Base-by-base conservation (phyloP, 148 eudicot genomes). In the Pharnaceum exiguum region DNA sequence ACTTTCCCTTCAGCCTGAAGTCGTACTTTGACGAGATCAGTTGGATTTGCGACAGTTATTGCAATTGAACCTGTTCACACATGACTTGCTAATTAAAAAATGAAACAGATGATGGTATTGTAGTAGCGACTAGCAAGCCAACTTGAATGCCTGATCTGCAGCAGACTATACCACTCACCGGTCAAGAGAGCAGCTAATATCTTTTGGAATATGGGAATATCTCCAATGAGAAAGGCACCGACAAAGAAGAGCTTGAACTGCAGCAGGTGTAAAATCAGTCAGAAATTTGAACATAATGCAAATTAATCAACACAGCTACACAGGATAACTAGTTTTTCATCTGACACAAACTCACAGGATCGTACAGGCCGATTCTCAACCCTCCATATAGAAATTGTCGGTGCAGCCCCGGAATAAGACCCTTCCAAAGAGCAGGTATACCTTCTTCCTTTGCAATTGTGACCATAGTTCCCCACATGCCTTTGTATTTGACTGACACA, bases 401-500 rank as follows among this genome's bases (percentile, higher is more conserved):
- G 46, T 83, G 89, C 66, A 83, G 66, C 22, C 89, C 89, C 9
- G 89, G 85, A 55, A 80, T 51, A n/a, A 83, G 63, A 17, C 89
- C 89, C 53, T 80, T 83, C 89, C 89, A 83, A 55, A 83, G 85
- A 11, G 89, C 81, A 55, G 69, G 51, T 46, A 80, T 65, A 25
- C 89, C 83, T 78, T 83, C 89, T 70, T 83, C 89, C 69, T 51
- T 70, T 10, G 83, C 86, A 55, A 80, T 80, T 10, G 89, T 83
- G 53, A 47, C 70, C 33, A 83, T 42, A 37, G 85, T 83, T 26
- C 79, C 89, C 43, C 75, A 75, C 63, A 68, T 60, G 18, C 89
- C 89, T 69, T 52, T 68, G 65, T 83, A 83, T 54, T 72, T 76
- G 31, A 75, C 65, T 49, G 60, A 59, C 38, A 53, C 72, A 37